A percentile compares a stretch with the other conserved stretches of the same genome.
phyloP scores from a whole-genome alignment of 1,139 yeast genomes.

The Pichia sp. region DNA sequence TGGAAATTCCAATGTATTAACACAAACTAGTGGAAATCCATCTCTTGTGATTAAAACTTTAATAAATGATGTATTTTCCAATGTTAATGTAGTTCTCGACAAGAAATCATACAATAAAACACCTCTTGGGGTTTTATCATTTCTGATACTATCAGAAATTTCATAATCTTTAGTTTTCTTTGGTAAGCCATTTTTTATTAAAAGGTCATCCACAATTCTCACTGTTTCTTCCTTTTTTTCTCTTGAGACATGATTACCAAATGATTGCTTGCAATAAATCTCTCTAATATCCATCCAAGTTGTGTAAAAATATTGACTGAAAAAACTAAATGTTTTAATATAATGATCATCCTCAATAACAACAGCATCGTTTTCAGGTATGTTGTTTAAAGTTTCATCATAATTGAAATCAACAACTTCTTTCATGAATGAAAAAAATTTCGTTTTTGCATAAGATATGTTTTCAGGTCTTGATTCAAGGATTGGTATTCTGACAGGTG shows the following conservation, averaged over 20 bases:
- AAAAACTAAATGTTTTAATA: conserved; percentile 32
- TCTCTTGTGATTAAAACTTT: conserved; percentile 63
- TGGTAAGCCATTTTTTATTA: conserved; percentile 39
- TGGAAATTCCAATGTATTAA: conserved; percentile 41
- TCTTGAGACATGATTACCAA: conserved; percentile 18
- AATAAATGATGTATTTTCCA: conserved; percentile 43
- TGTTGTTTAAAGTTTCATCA: conserved; percentile 3
- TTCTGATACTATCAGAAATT: conserved; percentile 45
- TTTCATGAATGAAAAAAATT: conserved; percentile 45
- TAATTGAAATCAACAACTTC: conserved; percentile 18
- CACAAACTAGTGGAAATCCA: conserved; percentile 64
- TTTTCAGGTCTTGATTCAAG: conserved; percentile 38
- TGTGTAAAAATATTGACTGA: conserved; percentile 61
- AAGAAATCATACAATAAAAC: conserved; percentile 63
- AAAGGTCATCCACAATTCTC: conserved; percentile 28
- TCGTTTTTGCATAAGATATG: conserved; percentile 38
- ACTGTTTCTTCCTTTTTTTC: conserved; percentile 24
- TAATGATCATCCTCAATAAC: background rate
- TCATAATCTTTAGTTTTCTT: conserved; percentile 43
- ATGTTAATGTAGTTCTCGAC: conserved; percentile 57
- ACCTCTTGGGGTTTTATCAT: conserved; percentile 39
- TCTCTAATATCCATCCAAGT: conserved; percentile 52
- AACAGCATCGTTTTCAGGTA: conserved; percentile 2
- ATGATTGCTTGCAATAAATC: conserved; percentile 16
- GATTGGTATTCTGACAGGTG: conserved; percentile 55